Evolutionary conservation across 2,329 filamentous ascomycete species (phyloP).

Genomic region (Ophiosphaerella herpotricha): DNA sequence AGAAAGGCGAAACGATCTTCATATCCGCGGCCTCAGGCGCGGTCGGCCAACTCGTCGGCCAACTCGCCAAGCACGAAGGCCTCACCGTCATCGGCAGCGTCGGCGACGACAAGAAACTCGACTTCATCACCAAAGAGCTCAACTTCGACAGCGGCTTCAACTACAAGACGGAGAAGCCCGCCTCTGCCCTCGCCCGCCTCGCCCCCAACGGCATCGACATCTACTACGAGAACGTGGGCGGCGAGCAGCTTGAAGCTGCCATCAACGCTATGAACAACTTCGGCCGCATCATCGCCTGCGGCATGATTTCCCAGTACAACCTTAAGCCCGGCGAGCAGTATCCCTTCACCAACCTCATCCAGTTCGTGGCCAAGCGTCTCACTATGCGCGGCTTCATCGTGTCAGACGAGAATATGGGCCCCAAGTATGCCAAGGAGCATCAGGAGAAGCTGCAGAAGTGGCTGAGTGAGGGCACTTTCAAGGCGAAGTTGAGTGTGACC

Average conservation of each 20-base stretch:
- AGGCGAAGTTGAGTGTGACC: slow-evolving; percentile 69
- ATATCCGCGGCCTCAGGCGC: slow-evolving; percentile 79
- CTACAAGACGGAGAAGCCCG: slow-evolving; percentile 80
- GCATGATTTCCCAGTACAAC: slow-evolving; percentile 82
- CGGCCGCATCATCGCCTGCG: slow-evolving; percentile 66
- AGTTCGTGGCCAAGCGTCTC: slow-evolving; percentile 70
- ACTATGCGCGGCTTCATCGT: slow-evolving; percentile 80
- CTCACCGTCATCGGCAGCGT: slow-evolving; percentile 79
- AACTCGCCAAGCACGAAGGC: slow-evolving; percentile 81
- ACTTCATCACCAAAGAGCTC: slow-evolving; percentile 72
- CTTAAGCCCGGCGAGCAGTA: slow-evolving; percentile 60
- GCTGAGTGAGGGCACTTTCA: slow-evolving; percentile 76
- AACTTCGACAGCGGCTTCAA: slow-evolving; percentile 79
- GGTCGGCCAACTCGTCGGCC: slow-evolving; percentile 81
- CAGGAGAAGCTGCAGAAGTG: slow-evolving; percentile 76
- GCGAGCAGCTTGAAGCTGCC: slow-evolving; percentile 72
- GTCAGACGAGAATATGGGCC: slow-evolving; percentile 65
- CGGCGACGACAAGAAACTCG: slow-evolving; percentile 77
- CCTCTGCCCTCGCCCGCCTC: slow-evolving; percentile 69
- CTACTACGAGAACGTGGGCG: slow-evolving; percentile 82
- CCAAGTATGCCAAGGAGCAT: slow-evolving; percentile 70
- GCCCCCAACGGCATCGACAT: slow-evolving; percentile 81
- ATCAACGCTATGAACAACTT: slow-evolving; percentile 66
- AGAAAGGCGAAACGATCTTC: slow-evolving; percentile 81
- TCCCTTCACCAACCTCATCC: slow-evolving; percentile 68